These are phyloP conservation scores for Elsinoe ampelina DNA, from an alignment of 2,329 filamentous ascomycete species.

Conservation along the genomic window DNA sequence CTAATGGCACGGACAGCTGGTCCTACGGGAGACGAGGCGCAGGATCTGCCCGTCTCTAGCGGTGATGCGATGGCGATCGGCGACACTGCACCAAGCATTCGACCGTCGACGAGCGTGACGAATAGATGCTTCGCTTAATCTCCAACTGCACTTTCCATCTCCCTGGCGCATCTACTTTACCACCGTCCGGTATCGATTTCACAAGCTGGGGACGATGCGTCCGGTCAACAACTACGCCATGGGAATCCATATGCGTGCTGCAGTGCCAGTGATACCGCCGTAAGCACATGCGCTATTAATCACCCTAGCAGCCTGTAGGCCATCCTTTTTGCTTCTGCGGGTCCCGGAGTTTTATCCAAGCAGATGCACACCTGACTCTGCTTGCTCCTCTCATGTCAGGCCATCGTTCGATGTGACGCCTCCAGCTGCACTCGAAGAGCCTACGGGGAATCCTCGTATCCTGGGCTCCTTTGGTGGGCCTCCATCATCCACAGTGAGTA, in stretches of 20 bases:
- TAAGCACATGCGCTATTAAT: conserved; percentile 1
- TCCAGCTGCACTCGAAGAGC: not conserved
- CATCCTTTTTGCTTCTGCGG: not conserved
- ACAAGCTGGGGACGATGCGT: not conserved
- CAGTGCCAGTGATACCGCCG: not conserved
- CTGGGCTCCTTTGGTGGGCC: not conserved
- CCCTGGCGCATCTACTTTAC: not conserved
- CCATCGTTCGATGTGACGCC: conserved; percentile 2
- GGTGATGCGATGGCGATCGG: conserved; percentile 17
- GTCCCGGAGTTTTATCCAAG: conserved; percentile 6
- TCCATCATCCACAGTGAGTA: not conserved
- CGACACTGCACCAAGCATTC: conserved; percentile 11
- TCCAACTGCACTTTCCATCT: not conserved
- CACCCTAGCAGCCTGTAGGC: not conserved
- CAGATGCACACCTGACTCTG: not conserved
- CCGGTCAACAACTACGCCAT: not conserved
- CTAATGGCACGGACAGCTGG: conserved; percentile 14
- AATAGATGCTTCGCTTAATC: conserved; percentile 14
- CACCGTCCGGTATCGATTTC: conserved; percentile 1
- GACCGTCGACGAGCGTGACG: conserved; percentile 9
- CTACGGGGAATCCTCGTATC: not conserved
- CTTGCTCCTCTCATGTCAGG: not conserved
- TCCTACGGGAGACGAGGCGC: conserved; percentile 12
- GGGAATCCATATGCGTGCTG: not conserved
- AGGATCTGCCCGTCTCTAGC: conserved; percentile 16